Base-by-base conservation (phyloP, 2,329 filamentous ascomycete species). In the Nemania serpens region DNA sequence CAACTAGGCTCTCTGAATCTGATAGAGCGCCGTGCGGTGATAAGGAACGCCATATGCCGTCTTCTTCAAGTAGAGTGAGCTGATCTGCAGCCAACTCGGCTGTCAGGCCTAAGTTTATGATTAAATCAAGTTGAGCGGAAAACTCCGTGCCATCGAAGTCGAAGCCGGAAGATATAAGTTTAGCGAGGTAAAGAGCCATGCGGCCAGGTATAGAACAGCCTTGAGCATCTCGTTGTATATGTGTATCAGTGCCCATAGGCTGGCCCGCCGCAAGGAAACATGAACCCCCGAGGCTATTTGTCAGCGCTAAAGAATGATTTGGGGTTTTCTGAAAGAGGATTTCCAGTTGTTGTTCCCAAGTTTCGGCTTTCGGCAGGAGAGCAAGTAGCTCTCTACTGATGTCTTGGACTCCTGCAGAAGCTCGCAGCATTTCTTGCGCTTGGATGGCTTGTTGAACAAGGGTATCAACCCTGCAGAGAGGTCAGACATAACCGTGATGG, bases 141-240 rank as follows among this genome's bases (percentile, higher is more conserved):
- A 70, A 68, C 0, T 82, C 77, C 0, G 85, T 63, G 0, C 73
- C 67, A 0, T 76, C 66, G 0, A 82, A 57, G 2, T 77, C 67
- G 10, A 82, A 66, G 0, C 77, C 75, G 2, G 75, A 73, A 0
- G 74, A 70, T 0, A 93, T 71, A 0, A 95, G 72, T 50, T 82
- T 82, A 5, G 81, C 79, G 0, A 86, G 83, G 72, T 93, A 97
- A 50, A 89, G 80, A 1, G 89, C 86, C 78, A 96, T 90, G 57
- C 94, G 84, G 13, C 91, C 84, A 1, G 91, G 86, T 55, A 90
- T 80, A 1, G 91, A 91, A 34, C 88, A 85, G 0, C 90, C 90
- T 65, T 85, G 84, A 3, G 82, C 78, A 71, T 97, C 93, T 45
- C 88, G 81, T 34, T 73, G 63, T 22, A 75, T 46, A 68, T 69